Percentiles rank a stretch among this genome's conserved stretches.
Evolutionary conservation across 305 asterid species (phyloP).

Genomic region (Fraxinus ornus): DNA sequence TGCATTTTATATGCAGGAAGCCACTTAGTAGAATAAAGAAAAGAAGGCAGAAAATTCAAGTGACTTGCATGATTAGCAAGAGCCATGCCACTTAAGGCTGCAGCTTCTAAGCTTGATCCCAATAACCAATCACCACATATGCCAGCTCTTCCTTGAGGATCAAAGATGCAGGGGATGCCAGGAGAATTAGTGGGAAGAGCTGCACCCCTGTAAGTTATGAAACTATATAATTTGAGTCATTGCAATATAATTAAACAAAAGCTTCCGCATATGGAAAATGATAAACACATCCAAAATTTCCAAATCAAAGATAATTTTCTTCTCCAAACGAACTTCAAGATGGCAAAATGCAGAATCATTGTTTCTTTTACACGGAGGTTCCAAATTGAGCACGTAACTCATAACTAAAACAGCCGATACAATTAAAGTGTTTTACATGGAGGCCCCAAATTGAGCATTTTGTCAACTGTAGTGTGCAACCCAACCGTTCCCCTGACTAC

Average conservation of each 20-base stretch:
- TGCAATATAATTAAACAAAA: constrained; percentile 18
- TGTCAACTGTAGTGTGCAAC: neutral
- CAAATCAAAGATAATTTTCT: neutral
- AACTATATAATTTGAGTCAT: constrained; percentile 18
- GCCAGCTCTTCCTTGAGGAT: constrained; percentile 94
- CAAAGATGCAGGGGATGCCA: constrained; percentile 80
- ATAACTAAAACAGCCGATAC: neutral
- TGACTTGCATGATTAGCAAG: constrained; percentile 83
- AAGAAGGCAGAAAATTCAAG: constrained; percentile 5
- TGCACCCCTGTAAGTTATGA: constrained; percentile 72
- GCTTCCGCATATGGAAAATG: constrained; percentile 1
- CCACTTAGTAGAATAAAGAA: constrained; percentile 8
- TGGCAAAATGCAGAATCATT: neutral
- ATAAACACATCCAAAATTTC: neutral
- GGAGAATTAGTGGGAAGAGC: constrained; percentile 96
- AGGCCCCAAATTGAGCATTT: neutral
- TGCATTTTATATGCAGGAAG: neutral
- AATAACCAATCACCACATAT: constrained; percentile 96
- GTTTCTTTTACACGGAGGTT: neutral
- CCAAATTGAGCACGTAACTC: neutral
- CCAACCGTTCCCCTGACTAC: neutral
- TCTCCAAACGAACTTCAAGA: neutral
- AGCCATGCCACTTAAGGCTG: constrained; percentile 92
- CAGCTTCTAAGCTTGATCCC: constrained; percentile 91
- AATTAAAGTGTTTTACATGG: neutral